These are phyloP conservation scores for Aspergillus tubingensis DNA, from an alignment of 2,329 filamentous ascomycete species.

Conservation along the genomic window DNA sequence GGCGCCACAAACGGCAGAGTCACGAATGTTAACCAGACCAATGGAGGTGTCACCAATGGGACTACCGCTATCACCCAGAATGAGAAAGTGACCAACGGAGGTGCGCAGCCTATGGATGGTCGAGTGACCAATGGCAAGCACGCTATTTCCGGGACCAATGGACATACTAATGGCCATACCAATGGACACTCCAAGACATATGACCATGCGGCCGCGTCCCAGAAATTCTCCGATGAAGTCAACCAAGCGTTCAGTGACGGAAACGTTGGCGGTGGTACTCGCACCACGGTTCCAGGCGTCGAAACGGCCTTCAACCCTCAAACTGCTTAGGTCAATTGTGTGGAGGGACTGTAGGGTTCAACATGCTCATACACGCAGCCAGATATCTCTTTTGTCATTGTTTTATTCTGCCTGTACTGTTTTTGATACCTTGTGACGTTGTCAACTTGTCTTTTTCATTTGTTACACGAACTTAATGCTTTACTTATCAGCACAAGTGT, in stretches of 20 bases:
- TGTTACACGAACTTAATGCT: background rate
- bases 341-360: background rate
- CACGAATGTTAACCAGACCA: constrained; percentile 16
- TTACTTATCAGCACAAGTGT: background rate
- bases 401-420: background rate
- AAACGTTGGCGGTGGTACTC: constrained; percentile 2
- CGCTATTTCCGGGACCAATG: constrained; percentile 8
- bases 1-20: background rate
- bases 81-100: constrained; percentile 19
- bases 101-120: constrained; percentile 1
- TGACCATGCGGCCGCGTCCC: constrained; percentile 25
- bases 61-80: constrained; percentile 15
- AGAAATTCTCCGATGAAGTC: constrained; percentile 36
- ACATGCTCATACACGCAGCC: background rate
- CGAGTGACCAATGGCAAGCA: constrained; percentile 6
- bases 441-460: background rate
- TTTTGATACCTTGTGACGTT: background rate
- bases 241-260: constrained; percentile 32
- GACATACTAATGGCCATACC: background rate
- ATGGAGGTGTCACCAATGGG: constrained; percentile 12
- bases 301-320: constrained; percentile 28
- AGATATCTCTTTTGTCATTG: constrained; percentile 8
- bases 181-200: constrained; percentile 7
- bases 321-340: constrained; percentile 17
- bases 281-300: constrained; percentile 16